Conservation (phyloP, 2,329 filamentous ascomycete species). For the Knufia fluminis region DNA sequence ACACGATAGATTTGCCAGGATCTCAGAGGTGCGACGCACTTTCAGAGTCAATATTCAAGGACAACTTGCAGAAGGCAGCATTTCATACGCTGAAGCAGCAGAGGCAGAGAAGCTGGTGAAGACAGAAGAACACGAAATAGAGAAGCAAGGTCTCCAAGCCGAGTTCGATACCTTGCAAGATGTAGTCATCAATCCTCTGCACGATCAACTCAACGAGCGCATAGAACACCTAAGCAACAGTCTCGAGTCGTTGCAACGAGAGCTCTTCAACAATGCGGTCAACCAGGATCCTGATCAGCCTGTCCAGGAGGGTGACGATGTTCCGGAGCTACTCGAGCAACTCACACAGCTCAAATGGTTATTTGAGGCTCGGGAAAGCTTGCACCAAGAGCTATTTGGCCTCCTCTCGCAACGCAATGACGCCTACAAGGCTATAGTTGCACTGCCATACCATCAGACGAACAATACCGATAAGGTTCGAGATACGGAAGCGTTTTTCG, state of each 20-base stretch:
- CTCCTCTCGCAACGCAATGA: slow-evolving; percentile 76
- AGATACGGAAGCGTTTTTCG: slow-evolving; percentile 74
- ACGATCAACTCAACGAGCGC: slow-evolving; percentile 66
- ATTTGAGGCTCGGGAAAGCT: slow-evolving; percentile 81
- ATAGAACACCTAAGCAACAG: slow-evolving; percentile 64
- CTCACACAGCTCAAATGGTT: slow-evolving; percentile 93
- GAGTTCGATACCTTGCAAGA: slow-evolving; percentile 80
- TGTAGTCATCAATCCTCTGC: slow-evolving; percentile 72
- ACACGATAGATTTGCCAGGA: slow-evolving; percentile 42
- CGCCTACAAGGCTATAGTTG: slow-evolving; percentile 73
- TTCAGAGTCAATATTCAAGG: slow-evolving; percentile 68
- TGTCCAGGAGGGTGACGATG: slow-evolving; percentile 90
- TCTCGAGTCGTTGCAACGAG: slow-evolving; percentile 65
- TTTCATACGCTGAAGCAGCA: slow-evolving; percentile 75
- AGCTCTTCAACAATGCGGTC: slow-evolving; percentile 63
- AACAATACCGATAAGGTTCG: slow-evolving; percentile 70
- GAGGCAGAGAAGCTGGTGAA: slow-evolving; percentile 69
- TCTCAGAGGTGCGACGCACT: slow-evolving; percentile 53
- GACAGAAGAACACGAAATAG: slow-evolving; percentile 57
- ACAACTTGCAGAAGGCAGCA: slow-evolving; percentile 66
- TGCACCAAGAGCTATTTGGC: slow-evolving; percentile 79
- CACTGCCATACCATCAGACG: slow-evolving; percentile 66
- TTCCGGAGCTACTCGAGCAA: slow-evolving; percentile 88
- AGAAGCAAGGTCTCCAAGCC: slow-evolving; percentile 64
- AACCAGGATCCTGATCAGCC: slow-evolving; percentile 66